A percentile compares a stretch with the other conserved stretches of the same genome.
These are phyloP conservation scores for Agaricus subrufescens DNA, from an alignment of 768 basidiomycete species.

Conservation along the genomic window DNA sequence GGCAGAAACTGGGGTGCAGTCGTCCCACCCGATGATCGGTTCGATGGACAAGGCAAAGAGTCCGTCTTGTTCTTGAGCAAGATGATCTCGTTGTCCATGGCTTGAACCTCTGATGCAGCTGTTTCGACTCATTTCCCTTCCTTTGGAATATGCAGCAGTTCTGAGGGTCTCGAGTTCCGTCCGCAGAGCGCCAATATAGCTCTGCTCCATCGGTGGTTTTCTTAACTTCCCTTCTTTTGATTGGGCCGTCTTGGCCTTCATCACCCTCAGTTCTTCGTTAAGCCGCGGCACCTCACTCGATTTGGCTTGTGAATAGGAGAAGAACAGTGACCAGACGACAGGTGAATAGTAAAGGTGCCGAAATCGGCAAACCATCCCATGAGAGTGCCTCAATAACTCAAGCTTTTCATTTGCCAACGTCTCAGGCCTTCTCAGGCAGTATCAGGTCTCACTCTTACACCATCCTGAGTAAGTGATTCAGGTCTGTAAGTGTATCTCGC, in stretches of 20 bases:
- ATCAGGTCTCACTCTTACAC: constrained; percentile 3
- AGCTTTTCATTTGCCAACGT: not conserved
- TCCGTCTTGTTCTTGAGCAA: constrained; percentile 6
- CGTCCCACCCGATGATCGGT: not conserved
- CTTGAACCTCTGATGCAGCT: not conserved
- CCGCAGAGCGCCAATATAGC: not conserved
- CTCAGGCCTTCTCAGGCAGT: not conserved
- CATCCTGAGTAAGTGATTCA: constrained; percentile 8
- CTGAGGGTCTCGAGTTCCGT: constrained; percentile 1
- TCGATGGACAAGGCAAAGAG: not conserved
- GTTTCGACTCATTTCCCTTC: not conserved
- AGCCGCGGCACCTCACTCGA: constrained; percentile 3
- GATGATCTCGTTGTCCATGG: not conserved
- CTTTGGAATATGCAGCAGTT: constrained; percentile 3
- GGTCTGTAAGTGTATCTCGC: constrained; percentile 3
- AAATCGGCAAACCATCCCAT: not conserved
- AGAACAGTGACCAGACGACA: not conserved
- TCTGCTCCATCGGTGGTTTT: not conserved
- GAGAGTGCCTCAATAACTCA: not conserved
- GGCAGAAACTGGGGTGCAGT: constrained; percentile 1
- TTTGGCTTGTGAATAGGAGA: not conserved
- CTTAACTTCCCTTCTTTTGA: constrained; percentile 3
- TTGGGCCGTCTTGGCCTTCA: constrained; percentile 1
- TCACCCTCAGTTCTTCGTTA: constrained; percentile 1
- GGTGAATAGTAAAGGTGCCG: not conserved